Evolutionary conservation across 495 filamentous ascomycete species (phyloP), one percentile per base, ranked within the genome.

Genomic region (Aspergillus homomorphus): DNA sequence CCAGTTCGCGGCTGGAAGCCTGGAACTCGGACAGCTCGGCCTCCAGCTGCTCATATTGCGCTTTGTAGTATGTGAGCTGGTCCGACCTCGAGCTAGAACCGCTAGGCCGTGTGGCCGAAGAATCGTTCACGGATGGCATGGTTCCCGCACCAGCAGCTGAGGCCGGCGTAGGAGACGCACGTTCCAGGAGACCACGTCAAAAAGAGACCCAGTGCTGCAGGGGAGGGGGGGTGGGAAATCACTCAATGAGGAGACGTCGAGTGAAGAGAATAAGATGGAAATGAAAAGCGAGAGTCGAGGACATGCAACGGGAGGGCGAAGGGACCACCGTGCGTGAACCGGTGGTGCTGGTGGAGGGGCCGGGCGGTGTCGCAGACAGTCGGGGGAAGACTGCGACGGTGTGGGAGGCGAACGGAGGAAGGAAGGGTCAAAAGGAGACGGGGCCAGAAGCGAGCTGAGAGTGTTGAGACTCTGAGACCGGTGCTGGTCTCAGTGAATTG

Each of bases 11-110:
- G 70, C 91, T 96, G 48, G 91, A 96, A 56, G 89, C 81, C 68
- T 97, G 93, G 70, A 98, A 98, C 63, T 98, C 94, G 53, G 90
- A 83, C 59, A 98, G 83, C 70, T 98, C 94, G 51, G 87, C 78
- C 76, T 95, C 93, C 10, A 98, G 82, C 67, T 91, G 85, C 70
- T 96, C 91, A 79, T 98, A 97, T 72, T 98, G 94, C 44, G 86
- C 73, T 74, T 98, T 98, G 80, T 98, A 98, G 80, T 92, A 96
- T 42, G 87, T 84, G 23, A 97, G 75, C 53, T 91, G 87, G 62
- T 92, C 87, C 67, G 89, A 84, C 30, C 79, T 70, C 23, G 78
- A 82, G 54, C 84, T 75, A 48, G 78, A 74, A 56, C 78, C 80
- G 62, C 74, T 82, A 28, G 84, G 82, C 52, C 81, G 83, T 50